Conservation (phyloP, 2,329 filamentous ascomycete species). For the Xylariales sp. region DNA sequence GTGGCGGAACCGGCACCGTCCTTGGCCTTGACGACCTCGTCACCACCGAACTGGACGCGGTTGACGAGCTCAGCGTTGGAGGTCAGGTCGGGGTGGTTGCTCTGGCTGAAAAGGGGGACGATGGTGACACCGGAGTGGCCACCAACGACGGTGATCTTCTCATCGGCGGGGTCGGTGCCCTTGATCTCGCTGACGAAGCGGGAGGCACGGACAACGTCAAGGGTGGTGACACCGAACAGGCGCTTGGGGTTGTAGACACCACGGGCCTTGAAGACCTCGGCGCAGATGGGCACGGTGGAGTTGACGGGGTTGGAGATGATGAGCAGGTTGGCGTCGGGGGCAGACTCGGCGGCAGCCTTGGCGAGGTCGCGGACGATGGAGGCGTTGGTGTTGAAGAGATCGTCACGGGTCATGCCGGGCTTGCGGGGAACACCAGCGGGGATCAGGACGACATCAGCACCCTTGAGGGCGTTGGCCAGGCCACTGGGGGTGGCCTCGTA, state of each 20-base stretch:
- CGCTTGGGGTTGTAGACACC: slow-evolving; percentile 99
- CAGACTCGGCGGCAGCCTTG: slow-evolving; percentile 85
- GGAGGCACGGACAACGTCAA: slow-evolving; percentile 95
- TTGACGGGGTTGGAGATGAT: slow-evolving; percentile 99
- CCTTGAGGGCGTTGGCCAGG: slow-evolving; percentile 76
- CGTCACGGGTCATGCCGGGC: slow-evolving; percentile 99
- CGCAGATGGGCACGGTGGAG: slow-evolving; percentile 96
- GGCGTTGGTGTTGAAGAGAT: slow-evolving; percentile 99
- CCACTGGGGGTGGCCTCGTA: slow-evolving; percentile 75
- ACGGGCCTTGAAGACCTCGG: slow-evolving; percentile 91
- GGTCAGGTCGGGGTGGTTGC: slow-evolving; percentile 76
- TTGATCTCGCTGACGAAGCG: slow-evolving; percentile 97
- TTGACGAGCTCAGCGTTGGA: slow-evolving; percentile 78
- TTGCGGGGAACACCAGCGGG: slow-evolving; percentile 98
- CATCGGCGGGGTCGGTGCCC: slow-evolving; percentile 81
- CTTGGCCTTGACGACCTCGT: slow-evolving; percentile 99
- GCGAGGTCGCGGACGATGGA: slow-evolving; percentile 98
- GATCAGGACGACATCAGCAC: slow-evolving; percentile 91
- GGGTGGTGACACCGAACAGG: slow-evolving; percentile 98
- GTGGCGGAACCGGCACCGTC: slow-evolving; percentile 95
- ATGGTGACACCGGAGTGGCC: slow-evolving; percentile 98
- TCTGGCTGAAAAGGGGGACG: slow-evolving; percentile 94
- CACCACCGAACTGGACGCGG: slow-evolving; percentile 97
- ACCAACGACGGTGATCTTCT: slow-evolving; percentile 94
- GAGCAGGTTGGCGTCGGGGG: slow-evolving; percentile 90